Percentiles rank a stretch among this genome's conserved stretches.
These are phyloP conservation scores for Anthoceros angustus DNA, from an alignment of 225 moss, liverwort and hornwort species.

Conservation along the genomic window DNA sequence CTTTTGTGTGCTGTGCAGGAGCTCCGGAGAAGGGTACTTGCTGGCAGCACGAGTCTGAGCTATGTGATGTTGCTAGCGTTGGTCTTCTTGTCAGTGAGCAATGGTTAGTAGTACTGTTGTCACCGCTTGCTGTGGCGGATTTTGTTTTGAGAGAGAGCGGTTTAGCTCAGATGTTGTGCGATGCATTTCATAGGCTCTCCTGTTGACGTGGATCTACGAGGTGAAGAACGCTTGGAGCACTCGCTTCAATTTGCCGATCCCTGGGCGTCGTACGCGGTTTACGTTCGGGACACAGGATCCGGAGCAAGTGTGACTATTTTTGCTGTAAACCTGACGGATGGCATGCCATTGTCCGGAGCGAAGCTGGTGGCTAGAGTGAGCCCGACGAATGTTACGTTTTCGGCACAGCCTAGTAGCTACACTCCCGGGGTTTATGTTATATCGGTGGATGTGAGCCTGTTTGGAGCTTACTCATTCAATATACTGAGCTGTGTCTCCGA, in stretches of 20 bases:
- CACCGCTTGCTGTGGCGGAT: too few species aligned
- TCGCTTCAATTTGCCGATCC: neutral
- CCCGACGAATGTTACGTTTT: neutral
- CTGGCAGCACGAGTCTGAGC: neutral
- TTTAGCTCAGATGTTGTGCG: neutral
- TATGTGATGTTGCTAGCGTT: neutral
- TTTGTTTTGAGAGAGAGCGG: neutral
- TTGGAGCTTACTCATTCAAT: neutral
- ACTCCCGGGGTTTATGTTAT: conserved; percentile 2
- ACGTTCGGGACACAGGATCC: conserved; percentile 1
- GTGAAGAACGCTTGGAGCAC: neutral
- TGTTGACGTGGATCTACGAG: neutral
- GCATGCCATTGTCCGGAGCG: neutral
- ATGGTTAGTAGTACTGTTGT: neutral
- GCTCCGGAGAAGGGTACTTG: neutral
- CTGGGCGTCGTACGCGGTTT: neutral
- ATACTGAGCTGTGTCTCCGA: neutral
- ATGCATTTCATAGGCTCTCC: neutral
- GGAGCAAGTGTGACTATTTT: neutral
- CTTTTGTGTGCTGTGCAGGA: neutral
- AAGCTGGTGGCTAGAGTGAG: neutral
- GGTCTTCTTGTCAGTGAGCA: neutral
- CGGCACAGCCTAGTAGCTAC: neutral
- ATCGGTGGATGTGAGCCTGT: neutral
- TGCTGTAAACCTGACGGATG: conserved; percentile 4